phyloP scores from a whole-genome alignment of 345 rosid genomes.

The Citrus mangshanensis region DNA sequence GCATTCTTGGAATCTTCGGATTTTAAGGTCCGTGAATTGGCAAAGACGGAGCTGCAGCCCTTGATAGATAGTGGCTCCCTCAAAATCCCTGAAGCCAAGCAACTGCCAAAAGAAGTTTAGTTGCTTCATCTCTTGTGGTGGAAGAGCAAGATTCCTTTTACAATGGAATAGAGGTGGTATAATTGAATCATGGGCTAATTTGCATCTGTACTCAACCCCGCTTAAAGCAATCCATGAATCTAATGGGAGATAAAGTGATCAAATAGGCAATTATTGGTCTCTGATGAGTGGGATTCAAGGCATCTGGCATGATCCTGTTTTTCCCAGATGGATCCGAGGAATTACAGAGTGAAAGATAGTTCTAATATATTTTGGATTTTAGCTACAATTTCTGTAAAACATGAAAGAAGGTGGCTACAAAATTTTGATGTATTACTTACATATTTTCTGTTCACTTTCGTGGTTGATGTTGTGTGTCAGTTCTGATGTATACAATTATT shows the following conservation, averaged over 20 bases:
- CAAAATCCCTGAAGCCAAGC: slow-evolving; percentile 43
- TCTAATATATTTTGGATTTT: background rate
- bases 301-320: background rate
- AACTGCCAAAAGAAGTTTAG: slow-evolving; percentile 27
- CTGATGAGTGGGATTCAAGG: background rate
- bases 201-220: background rate
- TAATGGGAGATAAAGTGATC: background rate
- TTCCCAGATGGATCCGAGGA: background rate
- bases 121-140: slow-evolving; percentile 1
- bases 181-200: background rate
- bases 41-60: slow-evolving; percentile 61
- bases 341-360: background rate
- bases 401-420: background rate
- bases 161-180: background rate
- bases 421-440: background rate
- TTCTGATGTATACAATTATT: slow-evolving; percentile 25
- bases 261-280: background rate
- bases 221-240: background rate
- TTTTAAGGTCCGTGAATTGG: slow-evolving; percentile 44
- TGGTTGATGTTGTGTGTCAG: background rate
- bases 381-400: background rate
- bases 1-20: slow-evolving; percentile 70
- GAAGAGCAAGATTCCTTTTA: background rate
- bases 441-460: background rate
- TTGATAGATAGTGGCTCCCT: slow-evolving; percentile 57